phyloP scores from a whole-genome alignment of 768 basidiomycete species.

The Suillus bovinus region DNA sequence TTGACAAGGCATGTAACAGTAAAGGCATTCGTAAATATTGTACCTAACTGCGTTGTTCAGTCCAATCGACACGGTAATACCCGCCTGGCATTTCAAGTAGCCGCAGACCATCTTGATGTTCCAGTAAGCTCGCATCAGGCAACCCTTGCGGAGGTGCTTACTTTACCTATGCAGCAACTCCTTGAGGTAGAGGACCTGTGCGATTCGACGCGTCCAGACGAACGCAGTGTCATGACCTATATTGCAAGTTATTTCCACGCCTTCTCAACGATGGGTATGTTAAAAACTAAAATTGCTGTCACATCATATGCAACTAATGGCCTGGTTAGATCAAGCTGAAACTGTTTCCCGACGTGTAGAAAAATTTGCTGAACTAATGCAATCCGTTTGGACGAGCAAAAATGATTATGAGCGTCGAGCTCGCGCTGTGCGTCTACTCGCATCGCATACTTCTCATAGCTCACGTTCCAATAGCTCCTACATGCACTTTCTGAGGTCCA shows the following conservation, averaged over 20 bases:
- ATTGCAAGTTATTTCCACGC: constrained; percentile 98
- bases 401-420: constrained; percentile 94
- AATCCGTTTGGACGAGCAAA: constrained; percentile 81
- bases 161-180: constrained; percentile 61
- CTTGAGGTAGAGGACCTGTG: constrained; percentile 96
- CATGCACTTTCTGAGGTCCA: constrained; percentile 66
- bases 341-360: constrained; percentile 92
- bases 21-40: background rate
- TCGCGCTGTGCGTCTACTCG: constrained; percentile 49
- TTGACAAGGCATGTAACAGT: constrained; percentile 67
- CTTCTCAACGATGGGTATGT: constrained; percentile 92
- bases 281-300: background rate
- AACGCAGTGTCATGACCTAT: constrained; percentile 97
- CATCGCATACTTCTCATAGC: background rate
- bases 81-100: constrained; percentile 81
- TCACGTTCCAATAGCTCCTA: constrained; percentile 51
- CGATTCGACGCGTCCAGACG: constrained; percentile 85
- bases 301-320: background rate
- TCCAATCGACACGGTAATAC: constrained; percentile 82
- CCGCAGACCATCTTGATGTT: constrained; percentile 86
- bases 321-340: constrained; percentile 80
- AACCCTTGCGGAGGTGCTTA: background rate
- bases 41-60: constrained; percentile 37
- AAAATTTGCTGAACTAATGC: constrained; percentile 96
- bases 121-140: constrained; percentile 57